Base-by-base conservation (phyloP, 768 basidiomycete species). In the Fistulinella prunicolor region DNA sequence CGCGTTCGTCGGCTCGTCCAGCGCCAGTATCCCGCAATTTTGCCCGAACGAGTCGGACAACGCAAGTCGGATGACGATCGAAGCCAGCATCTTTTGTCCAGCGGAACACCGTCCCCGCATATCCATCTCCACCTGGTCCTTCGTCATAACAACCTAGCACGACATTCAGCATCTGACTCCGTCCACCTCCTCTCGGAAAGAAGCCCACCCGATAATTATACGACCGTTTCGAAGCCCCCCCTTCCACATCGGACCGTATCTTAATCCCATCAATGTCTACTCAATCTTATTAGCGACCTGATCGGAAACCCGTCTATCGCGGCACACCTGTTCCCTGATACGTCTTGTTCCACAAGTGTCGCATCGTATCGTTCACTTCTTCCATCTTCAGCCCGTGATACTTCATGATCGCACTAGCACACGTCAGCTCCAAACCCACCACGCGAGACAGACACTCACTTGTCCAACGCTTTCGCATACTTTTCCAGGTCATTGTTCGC, bases 71-170 rank as follows among this genome's bases (percentile, higher is more conserved):
- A 99, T 98, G 69, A 98, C 92, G 68, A 98, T 97, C 19, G 91
- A 94, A 9, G 95, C 96, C 49, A 99, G 73, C 80, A 98, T 97
- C 72, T 99, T 99, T 70, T 99, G 96, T 0, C 96, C 96, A 1
- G 96, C 96, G 14, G 90, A 94, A 70, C 96, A 99, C 54, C 96
- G 83, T 21, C 96, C 96, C 47, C 96, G 85, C 96, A 99, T 99
- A 69, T 98, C 96, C 89, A 99, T 94, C 69, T 98, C 95, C 7
- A 97, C 94, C 61, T 94, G 89, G 65, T 97, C 94, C 72, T 99
- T 99, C 44, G 88, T 91, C 95, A 99, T 98, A 55, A 98, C 95
- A 49, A 97, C 93, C 93, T 95, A 21, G 14, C 19, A 17, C 28
- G 16, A 26, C 44, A 29, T 43, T 70, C 46, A 60, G 51, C 41